Base-by-base conservation (phyloP, 805 yeast species). In the Hyphopichia homilentoma region DNA sequence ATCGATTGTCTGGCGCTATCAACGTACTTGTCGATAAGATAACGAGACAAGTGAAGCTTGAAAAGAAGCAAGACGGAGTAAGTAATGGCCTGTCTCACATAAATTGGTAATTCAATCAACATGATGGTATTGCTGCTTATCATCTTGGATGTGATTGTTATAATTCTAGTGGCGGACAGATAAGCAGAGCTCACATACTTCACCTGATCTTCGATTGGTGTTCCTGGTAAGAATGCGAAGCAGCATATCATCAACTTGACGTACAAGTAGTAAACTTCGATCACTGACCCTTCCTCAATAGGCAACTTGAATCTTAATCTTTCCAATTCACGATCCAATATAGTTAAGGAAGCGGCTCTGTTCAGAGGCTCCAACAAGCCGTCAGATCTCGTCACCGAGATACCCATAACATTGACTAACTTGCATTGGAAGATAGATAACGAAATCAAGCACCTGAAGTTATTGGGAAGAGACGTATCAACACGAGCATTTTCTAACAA, bases 1-100 rank as follows among this genome's bases (percentile, higher is more conserved):
- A 89, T 84, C 4, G 94, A 84, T 57, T 89, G 96, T 43, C 97
- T 73, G 1, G 96, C 89, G 19, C 94, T 82, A 48, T 87, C 95
- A 25, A 86, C 77, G 50, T 81, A 85, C 52, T 77, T 81, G 46
- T 81, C 83, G 29, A 82, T 56, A 30, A 87, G 65, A 38, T 79
- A 69, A 3, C 94, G 84, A 0, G 94, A 81, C 35, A 86, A 62
- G 48, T 87, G 95, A 25, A 89, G 66, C 44, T 89, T 77, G 67
- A 89, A 89, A 17, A 89, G 62, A 12, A 85, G 68, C 25, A 88
- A 68, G 0, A 89, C 93, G 1, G 89, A 80, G 50, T 79, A 82
- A 0, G 93, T 77, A 19, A 84, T 83, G n/a, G 90, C 75, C 48
- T 88, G 95, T 43, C 97, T 73, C 29, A 88, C 77, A 45, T 84